A percentile compares a stretch with the other conserved stretches of the same genome.
Evolutionary conservation across 1,284 basidiomycete species (phyloP).

Genomic region (Golubevia pallescens): DNA sequence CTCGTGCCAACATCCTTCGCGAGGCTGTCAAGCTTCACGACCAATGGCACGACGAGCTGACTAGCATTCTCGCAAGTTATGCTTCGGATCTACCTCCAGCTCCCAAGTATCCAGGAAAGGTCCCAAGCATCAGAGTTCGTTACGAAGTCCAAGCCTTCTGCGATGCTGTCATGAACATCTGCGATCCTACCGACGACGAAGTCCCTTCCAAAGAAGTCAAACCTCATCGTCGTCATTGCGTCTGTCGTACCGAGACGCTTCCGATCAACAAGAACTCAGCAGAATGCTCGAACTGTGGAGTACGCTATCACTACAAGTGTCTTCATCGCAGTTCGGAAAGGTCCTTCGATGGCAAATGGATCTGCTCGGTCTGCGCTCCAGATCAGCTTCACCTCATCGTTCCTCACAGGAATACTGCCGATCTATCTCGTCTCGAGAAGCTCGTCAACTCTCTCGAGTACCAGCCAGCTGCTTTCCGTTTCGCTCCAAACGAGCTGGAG

Average conservation of each 20-base stretch:
- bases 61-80: conserved; percentile 20
- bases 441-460: conserved; percentile 30
- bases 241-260: conserved; percentile 32
- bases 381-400: conserved; percentile 14
- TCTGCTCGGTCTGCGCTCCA: conserved; percentile 43
- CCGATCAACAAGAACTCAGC: conserved; percentile 6
- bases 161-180: conserved; percentile 23
- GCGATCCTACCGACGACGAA: conserved; percentile 27
- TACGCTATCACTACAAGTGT: conserved; percentile 40
- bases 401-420: conserved; percentile 14
- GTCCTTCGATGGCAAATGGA: conserved; percentile 17
- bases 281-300: conserved; percentile 34
- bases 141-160: conserved; percentile 25
- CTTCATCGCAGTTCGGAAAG: conserved; percentile 20
- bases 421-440: conserved; percentile 37
- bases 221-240: conserved; percentile 22
- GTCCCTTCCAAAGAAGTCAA: conserved; percentile 1
- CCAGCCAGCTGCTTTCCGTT: conserved; percentile 21
- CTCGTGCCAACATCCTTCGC: conserved; percentile 18
- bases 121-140: background rate
- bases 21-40: conserved; percentile 34
- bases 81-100: background rate
- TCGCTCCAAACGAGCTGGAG: conserved; percentile 8
- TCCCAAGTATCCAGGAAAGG: background rate
- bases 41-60: conserved; percentile 19